Conservation (phyloP, 352 stramenopile species). For the Pythium rishiriense region DNA sequence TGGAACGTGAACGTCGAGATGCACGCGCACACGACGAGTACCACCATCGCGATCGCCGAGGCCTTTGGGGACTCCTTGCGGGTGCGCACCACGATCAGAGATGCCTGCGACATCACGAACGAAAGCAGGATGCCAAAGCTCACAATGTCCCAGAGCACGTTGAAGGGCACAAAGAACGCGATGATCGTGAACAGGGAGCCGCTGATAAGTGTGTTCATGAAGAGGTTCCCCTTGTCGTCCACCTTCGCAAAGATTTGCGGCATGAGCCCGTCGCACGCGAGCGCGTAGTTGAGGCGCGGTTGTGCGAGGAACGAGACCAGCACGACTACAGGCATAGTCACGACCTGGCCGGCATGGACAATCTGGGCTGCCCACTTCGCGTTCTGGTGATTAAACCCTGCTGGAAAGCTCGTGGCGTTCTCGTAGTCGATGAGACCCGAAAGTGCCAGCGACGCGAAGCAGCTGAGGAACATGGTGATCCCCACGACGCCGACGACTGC, state of each 20-base stretch:
- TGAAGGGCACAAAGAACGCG: slow-evolving; percentile 75
- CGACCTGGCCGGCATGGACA: slow-evolving; percentile 53
- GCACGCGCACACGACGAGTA: slow-evolving; percentile 36
- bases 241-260: slow-evolving; percentile 89
- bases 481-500: slow-evolving; percentile 82
- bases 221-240: slow-evolving; percentile 78
- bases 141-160: slow-evolving; percentile 85
- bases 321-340: slow-evolving; percentile 94
- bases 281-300: slow-evolving; percentile 91
- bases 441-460: slow-evolving; percentile 85
- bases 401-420: slow-evolving; percentile 34
- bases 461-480: slow-evolving; percentile 69
- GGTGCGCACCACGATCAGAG: slow-evolving; percentile 75
- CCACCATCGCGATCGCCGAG: slow-evolving; percentile 4
- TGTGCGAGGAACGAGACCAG: slow-evolving; percentile 93
- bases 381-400: slow-evolving; percentile 42
- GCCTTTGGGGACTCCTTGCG: slow-evolving; percentile 45
- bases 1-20: slow-evolving; percentile 41
- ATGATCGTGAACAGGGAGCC: slow-evolving; percentile 67
- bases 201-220: slow-evolving; percentile 71
- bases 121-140: slow-evolving; percentile 86
- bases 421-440: slow-evolving; percentile 62
- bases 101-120: slow-evolving; percentile 84
- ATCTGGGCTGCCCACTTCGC: slow-evolving; percentile 50
- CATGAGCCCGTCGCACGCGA: slow-evolving; percentile 92